These are phyloP conservation scores for Paraphaeosphaeria minitans DNA, from an alignment of 2,329 filamentous ascomycete genomes.

Conservation along the genomic window DNA sequence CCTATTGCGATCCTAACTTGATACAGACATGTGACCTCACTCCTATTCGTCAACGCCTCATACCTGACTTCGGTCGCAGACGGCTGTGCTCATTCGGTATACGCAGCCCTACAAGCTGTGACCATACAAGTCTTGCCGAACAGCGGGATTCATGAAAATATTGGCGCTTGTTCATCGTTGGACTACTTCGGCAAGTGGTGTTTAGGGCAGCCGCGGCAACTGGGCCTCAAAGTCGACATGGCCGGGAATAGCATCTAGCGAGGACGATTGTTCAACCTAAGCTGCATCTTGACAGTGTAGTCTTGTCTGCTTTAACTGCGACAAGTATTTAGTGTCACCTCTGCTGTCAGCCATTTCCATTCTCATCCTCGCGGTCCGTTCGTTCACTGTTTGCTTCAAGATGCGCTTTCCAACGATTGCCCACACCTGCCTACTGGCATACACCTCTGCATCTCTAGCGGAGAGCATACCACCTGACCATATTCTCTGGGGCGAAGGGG, in stretches of 20 bases:
- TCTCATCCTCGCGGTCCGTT: neutral
- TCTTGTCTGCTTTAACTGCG: neutral
- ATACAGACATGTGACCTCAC: neutral
- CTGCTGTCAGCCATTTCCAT: neutral
- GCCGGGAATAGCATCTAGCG: neutral
- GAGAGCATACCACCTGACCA: constrained; percentile 23
- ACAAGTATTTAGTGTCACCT: neutral
- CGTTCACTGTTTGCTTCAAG: neutral
- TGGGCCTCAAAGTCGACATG: neutral
- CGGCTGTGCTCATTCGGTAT: neutral
- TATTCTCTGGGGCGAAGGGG: constrained; percentile 27
- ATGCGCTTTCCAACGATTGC: constrained; percentile 23
- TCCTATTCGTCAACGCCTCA: neutral
- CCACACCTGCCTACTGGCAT: constrained; percentile 20
- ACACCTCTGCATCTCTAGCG: constrained; percentile 21
- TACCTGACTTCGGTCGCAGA: neutral
- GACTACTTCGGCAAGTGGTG: neutral
- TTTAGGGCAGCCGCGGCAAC: neutral
- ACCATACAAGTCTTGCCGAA: neutral
- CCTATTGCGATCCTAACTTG: neutral
- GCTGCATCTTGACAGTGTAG: neutral
- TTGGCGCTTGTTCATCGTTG: neutral
- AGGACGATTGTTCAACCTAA: neutral
- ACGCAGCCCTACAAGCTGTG: neutral
- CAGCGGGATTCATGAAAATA: neutral